Evolutionary conservation across 352 stramenopile species (phyloP), one percentile per base, ranked within the genome.

Genomic region (Phytophthora chlamydospora): DNA sequence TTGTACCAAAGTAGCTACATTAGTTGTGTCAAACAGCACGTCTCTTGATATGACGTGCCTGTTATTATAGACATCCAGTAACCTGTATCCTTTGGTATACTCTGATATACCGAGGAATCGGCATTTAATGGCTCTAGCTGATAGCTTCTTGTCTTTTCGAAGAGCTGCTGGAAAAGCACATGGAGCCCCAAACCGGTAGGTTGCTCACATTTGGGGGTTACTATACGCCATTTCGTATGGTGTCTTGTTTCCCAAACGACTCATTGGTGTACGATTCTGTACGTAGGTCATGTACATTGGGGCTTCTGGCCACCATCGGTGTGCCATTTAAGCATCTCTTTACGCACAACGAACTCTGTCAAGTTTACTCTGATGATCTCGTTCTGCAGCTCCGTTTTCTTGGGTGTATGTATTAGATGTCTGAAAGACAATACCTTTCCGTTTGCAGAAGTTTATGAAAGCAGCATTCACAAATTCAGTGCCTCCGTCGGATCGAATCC

Each of bases 221-320:
- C 21, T 35, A 32, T 46, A 46, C 19, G 46, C 35, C 12, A 46
- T 45, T n/a, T 46, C 35, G 27, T 56, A 59, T 0, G 51, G 53
- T 40, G 53, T 53, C 12, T 34, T 51, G 19, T 52, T 39, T 4
- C 33, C n/a, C 11, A 61, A 24, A 2, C 41, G 6, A 4, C 33
- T 36, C 40, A 61, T 61, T 14, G 53, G 53, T 39, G 33, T 61
- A 13, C 41, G 41, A n/a, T 53, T 61, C n/a, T 53, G 34, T 12
- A 46, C 40, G 33, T 60, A 53, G 0, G 33, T 53, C 46, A 53
- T 53, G 32, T 53, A 53, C 46, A 53, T 53, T 6, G 43, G 32
- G 10, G 46, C 33, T 42, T 53, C 46, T 41, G 46, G 32, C 46
- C 46, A 53, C 46, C 46, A 53, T n/a, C 32, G 32, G 16, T 43